phyloP scores from a whole-genome alignment of 345 rosid genomes.

The Dovyalis caffra region DNA sequence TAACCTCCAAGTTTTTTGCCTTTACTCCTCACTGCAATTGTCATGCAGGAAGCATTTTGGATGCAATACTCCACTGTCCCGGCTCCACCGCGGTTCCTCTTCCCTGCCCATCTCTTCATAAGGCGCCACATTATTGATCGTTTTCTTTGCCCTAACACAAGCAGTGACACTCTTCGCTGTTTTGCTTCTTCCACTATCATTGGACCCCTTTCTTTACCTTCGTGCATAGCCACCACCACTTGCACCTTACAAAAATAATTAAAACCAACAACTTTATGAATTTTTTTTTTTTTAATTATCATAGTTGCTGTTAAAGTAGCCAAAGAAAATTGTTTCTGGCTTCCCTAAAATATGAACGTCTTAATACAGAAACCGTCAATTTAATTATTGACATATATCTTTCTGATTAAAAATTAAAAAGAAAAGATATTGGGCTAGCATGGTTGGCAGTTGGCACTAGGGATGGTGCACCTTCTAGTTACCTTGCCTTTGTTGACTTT shows the following conservation, averaged over 20 bases:
- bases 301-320: too few species aligned
- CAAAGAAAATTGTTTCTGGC: too few species aligned
- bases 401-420: too few species aligned
- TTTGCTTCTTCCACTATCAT: conserved; percentile 79
- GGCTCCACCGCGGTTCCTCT: conserved; percentile 29
- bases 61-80: conserved; percentile 67
- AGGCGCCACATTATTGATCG: conserved; percentile 55
- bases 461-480: background rate
- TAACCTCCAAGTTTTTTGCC: conserved; percentile 75
- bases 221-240: conserved; percentile 51
- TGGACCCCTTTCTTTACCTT: conserved; percentile 71
- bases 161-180: conserved; percentile 50
- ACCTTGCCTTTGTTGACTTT: background rate
- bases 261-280: background rate
- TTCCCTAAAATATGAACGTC: too few species aligned
- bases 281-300: background rate
- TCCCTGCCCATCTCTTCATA: conserved; percentile 51
- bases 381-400: background rate
- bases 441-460: background rate
- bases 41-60: conserved; percentile 78
- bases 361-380: background rate
- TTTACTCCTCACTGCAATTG: conserved; percentile 79
- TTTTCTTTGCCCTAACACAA: conserved; percentile 76
- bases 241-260: conserved; percentile 36
- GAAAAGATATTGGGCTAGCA: too few species aligned